A percentile compares a stretch with the other conserved stretches of the same genome.
Conservation (phyloP, 208 protist genomes). For the Acanthamoeba healyi region DNA sequence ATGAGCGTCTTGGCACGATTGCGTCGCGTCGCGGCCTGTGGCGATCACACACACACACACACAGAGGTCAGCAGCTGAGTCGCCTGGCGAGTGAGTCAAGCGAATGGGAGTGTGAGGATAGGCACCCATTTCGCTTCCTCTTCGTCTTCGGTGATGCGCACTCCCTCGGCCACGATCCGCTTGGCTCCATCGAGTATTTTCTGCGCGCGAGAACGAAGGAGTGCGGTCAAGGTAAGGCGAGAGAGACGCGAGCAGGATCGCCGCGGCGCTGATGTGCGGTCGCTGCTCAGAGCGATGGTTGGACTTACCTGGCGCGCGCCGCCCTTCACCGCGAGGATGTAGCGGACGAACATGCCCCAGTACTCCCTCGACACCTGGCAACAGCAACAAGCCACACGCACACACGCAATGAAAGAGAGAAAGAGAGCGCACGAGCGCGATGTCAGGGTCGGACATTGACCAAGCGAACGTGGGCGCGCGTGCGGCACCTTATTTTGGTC, state of each 20-base stretch:
- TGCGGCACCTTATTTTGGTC: not conserved
- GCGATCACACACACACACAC: not conserved
- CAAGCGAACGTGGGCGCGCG: too few species aligned
- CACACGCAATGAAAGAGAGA: too few species aligned
- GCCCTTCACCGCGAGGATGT: constrained; percentile 8
- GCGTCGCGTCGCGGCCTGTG: constrained; percentile 30
- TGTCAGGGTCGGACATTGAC: not conserved
- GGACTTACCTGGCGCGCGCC: constrained; percentile 1
- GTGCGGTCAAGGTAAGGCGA: not conserved
- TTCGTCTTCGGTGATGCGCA: not conserved
- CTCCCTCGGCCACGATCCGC: constrained; percentile 15
- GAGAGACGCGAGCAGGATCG: too few species aligned
- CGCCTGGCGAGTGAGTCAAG: too few species aligned
- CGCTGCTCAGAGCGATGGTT: not conserved
- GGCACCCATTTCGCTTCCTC: not conserved
- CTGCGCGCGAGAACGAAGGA: not conserved
- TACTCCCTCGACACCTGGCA: constrained; percentile 28
- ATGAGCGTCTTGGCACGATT: constrained; percentile 10
- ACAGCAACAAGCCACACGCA: not conserved
- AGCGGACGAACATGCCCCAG: constrained; percentile 34
- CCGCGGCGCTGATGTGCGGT: not conserved
- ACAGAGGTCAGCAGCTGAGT: too few species aligned
- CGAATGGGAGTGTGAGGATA: not conserved
- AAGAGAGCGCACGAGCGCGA: too few species aligned
- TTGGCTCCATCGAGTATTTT: not conserved